Evolutionary conservation across 257 asterid species (phyloP).

Genomic region (Lavandula angustifolia): DNA sequence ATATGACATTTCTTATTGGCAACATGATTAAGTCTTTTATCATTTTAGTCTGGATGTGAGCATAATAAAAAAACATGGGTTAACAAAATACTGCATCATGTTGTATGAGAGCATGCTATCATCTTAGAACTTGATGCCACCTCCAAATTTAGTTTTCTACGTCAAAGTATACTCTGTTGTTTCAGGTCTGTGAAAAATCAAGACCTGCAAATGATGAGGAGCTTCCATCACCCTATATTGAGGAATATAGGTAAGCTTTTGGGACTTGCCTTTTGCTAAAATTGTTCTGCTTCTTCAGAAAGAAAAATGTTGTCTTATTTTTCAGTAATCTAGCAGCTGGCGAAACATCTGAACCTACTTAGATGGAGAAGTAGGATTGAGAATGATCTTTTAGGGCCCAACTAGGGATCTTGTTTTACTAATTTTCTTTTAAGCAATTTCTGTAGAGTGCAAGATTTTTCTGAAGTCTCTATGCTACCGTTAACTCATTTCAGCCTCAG

Average conservation of each 20-base stretch:
- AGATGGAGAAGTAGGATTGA: constrained; percentile 6
- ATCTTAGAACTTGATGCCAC: constrained; percentile 1
- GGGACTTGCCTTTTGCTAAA: constrained; percentile 22
- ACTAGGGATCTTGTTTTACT: constrained; percentile 1
- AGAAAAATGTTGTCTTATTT: constrained; percentile 7
- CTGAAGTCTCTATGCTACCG: not conserved
- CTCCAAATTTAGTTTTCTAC: not conserved
- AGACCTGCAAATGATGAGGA: constrained; percentile 91
- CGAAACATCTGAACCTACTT: constrained; percentile 15
- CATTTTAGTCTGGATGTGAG: constrained; percentile 17
- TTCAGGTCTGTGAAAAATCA: constrained; percentile 66
- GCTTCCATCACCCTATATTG: constrained; percentile 83
- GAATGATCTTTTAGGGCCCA: constrained; percentile 1
- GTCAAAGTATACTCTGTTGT: constrained; percentile 27
- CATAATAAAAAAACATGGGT: constrained; percentile 2
- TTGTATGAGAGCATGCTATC: constrained; percentile 18
- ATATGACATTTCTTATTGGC: not conserved
- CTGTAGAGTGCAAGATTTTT: not conserved
- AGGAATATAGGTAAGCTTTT: constrained; percentile 73
- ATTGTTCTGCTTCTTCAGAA: constrained; percentile 20
- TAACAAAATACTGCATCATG: constrained; percentile 14
- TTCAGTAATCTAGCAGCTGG: constrained; percentile 8
- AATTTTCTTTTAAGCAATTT: not conserved
- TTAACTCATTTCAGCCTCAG: not conserved
- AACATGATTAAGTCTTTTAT: constrained; percentile 4